Conservation (phyloP, 106 monocot species). For the Dendrobium chrysotoxum region DNA sequence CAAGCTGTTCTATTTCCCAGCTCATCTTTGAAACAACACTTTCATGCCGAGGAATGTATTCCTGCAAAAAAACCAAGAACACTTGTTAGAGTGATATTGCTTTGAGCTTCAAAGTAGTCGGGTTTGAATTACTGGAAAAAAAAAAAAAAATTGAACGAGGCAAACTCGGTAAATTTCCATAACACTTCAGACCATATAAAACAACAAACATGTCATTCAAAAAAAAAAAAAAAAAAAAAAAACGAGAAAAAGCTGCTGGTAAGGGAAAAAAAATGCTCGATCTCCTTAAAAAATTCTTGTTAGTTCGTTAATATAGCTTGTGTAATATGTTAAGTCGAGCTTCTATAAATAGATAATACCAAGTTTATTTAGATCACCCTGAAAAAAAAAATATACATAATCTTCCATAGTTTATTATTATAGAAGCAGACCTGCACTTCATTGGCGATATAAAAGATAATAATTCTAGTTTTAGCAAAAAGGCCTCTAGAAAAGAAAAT, state of each 20-base stretch:
- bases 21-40: conserved; percentile 37
- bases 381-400: background rate
- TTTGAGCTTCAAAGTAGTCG: no score
- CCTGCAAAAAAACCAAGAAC: conserved; percentile 14
- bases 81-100: background rate
- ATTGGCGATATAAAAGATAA: background rate
- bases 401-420: no score
- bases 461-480: background rate
- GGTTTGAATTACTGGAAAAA: no score
- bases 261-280: no score
- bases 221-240: background rate
- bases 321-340: no score
- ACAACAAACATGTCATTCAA: no score
- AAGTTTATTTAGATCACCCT: background rate
- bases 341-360: background rate
- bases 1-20: conserved; percentile 40
- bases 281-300: no score
- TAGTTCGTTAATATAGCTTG: no score
- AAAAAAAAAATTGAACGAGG: no score
- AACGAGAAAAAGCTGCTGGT: no score
- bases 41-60: conserved; percentile 43
- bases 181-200: no score
- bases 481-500: background rate
- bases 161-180: no score
- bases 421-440: background rate